Base-by-base conservation (phyloP, 2,329 filamentous ascomycete genomes). In the Phialophora expanda region DNA sequence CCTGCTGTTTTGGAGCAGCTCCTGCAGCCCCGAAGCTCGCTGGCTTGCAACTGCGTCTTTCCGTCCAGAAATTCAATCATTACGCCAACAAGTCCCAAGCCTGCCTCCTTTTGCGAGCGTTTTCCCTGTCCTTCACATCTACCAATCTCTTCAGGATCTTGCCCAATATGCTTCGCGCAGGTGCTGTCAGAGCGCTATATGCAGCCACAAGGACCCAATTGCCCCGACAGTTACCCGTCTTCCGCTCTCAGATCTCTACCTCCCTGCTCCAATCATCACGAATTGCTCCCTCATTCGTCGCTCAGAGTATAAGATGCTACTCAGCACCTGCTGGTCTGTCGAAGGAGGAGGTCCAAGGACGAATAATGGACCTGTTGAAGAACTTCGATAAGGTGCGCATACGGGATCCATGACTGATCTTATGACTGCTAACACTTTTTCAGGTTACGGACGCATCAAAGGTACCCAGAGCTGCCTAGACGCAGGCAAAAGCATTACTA, bases 381-480 rank as follows among this genome's bases (percentile, higher is more conserved):
- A 94, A 93, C 80, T 99, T 98, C 79, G 95, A 99, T 84, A 99
- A 99, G 90, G 91, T 93, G 79, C 73, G 84, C 79, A 72, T 66
- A 50, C 20, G 48, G 17, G 22, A 38, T 20, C 11, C 34, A 44
- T n/a, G 20, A 41, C 28, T 14, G 7, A 38, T 11, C 1, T 54
- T 54, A 9, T 61, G 53, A n/a, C 26, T 61, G 61, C 71, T 76
- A 70, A 75, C 65, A 56, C 53, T 56, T 44, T 30, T 48, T 44
- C 64, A 79, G 77, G 76, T 79, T 74, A 80, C 80, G 70, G 85
- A 87, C 72, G 76, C 80, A 70, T 82, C 84, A 61, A 87, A 86
- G 83, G 85, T 86, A 85, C 12, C 34, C 28, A 20, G 14, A 32
- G 8, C 51, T 30, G 11, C 12, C 14, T 20, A 20, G 32, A 22